Conservation (phyloP, 768 basidiomycete genomes). For the Gyrodon lividus region DNA sequence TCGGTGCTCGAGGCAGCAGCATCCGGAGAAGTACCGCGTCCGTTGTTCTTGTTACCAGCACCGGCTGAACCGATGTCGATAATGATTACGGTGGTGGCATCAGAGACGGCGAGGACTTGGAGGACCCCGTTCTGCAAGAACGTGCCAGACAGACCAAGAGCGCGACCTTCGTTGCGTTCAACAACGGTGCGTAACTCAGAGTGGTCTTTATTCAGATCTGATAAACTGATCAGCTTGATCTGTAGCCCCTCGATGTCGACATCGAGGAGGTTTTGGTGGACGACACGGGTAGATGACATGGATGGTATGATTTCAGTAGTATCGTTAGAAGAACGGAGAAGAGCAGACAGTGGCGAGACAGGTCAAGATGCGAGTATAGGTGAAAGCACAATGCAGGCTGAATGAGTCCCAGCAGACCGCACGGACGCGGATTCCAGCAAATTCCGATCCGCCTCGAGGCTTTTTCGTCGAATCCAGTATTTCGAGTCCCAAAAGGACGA, state of each 20-base stretch:
- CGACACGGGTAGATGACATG: slow-evolving; percentile 10
- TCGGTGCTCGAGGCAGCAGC: slow-evolving; percentile 12
- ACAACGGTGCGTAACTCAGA: slow-evolving; percentile 20
- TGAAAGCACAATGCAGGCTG: too few species aligned
- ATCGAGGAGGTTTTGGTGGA: slow-evolving; percentile 29
- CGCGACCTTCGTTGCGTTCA: slow-evolving; percentile 32
- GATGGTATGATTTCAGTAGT: not conserved
- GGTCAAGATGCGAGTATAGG: slow-evolving; percentile 5
- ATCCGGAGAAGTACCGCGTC: slow-evolving; percentile 26
- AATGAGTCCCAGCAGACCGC: too few species aligned
- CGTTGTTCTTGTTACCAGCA: slow-evolving; percentile 31
- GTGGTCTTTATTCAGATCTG: slow-evolving; percentile 23
- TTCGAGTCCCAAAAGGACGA: slow-evolving; percentile 1
- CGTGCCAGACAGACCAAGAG: slow-evolving; percentile 30
- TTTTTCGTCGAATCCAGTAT: not conserved
- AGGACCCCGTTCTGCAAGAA: slow-evolving; percentile 24
- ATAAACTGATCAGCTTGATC: slow-evolving; percentile 14
- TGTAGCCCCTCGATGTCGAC: slow-evolving; percentile 22
- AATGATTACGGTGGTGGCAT: slow-evolving; percentile 25
- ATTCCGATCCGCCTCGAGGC: not conserved
- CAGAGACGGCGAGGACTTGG: slow-evolving; percentile 27
- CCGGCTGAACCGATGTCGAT: slow-evolving; percentile 20
- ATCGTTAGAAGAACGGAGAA: not conserved
- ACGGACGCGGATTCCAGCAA: not conserved
- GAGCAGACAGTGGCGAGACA: not conserved